These are phyloP conservation scores for Salix arbutifolia DNA, from an alignment of 345 rosid species.

Conservation along the genomic window DNA sequence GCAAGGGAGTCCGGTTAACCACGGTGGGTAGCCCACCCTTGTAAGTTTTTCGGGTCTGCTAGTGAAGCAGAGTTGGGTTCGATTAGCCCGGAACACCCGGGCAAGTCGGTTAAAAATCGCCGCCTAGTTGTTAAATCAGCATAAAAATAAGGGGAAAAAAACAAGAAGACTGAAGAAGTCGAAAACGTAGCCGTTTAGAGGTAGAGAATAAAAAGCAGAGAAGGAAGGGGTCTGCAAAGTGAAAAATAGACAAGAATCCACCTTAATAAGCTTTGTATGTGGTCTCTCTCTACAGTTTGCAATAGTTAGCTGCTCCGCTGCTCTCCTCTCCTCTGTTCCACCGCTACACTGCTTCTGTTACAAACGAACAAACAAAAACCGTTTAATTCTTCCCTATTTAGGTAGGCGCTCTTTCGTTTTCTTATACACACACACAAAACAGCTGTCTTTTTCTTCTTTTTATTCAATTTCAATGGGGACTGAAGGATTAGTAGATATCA, in stretches of 20 bases:
- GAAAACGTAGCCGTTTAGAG: neutral
- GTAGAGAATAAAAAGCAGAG: neutral
- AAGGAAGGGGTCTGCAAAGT: neutral
- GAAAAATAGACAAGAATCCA: neutral
- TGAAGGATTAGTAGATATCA: neutral
- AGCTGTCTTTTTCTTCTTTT: neutral
- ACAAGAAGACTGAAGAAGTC: neutral
- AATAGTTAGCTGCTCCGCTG: neutral
- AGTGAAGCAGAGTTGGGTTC: too few relatives aligned
- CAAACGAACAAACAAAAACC: neutral
- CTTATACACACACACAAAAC: neutral
- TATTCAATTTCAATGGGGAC: neutral
- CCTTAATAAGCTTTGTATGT: neutral
- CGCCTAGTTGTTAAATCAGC: neutral
- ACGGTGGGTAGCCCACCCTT: too few relatives aligned
- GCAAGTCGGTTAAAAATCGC: neutral
- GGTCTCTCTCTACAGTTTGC: neutral
- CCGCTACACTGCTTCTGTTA: neutral
- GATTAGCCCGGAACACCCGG: too few relatives aligned
- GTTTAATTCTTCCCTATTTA: neutral
- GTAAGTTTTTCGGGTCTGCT: too few relatives aligned
- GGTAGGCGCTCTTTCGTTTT: neutral
- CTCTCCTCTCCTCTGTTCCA: neutral
- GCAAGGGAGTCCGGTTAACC: too few relatives aligned
- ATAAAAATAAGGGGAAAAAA: neutral